These are phyloP conservation scores for Gloeophyllum trabeum DNA, from an alignment of 768 basidiomycete species.

Conservation along the genomic window DNA sequence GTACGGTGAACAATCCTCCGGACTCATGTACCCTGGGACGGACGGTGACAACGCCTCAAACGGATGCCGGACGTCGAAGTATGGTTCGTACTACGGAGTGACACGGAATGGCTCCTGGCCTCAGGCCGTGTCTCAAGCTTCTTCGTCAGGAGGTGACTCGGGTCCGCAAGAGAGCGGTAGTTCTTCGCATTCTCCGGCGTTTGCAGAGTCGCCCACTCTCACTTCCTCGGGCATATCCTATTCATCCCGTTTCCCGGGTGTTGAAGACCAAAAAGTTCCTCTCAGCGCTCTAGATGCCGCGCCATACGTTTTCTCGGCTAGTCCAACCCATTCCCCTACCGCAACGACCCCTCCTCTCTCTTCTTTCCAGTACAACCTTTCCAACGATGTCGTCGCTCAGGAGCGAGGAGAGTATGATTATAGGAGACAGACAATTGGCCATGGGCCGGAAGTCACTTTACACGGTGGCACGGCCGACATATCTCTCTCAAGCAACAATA, in stretches of 20 bases:
- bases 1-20: conserved; percentile 37
- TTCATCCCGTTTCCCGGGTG: conserved; percentile 26
- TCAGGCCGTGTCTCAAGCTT: conserved; percentile 14
- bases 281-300: conserved; percentile 39
- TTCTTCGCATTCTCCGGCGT: conserved; percentile 41
- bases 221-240: conserved; percentile 37
- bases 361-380: conserved; percentile 56
- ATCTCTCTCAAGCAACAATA: conserved; percentile 42
- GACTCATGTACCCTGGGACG: conserved; percentile 24
- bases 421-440: conserved; percentile 42
- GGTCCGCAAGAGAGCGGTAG: conserved; percentile 28
- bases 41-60: conserved; percentile 20
- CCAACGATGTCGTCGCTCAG: conserved; percentile 37
- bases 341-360: conserved; percentile 55
- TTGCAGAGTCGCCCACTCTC: conserved; percentile 46
- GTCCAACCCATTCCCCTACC: conserved; percentile 64
- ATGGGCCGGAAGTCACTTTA: conserved; percentile 51
- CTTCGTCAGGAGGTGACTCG: conserved; percentile 30
- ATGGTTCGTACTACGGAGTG: conserved; percentile 35
- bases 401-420: conserved; percentile 59
- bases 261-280: conserved; percentile 47
- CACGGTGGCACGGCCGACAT: conserved; percentile 70
- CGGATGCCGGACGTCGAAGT: conserved; percentile 34
- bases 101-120: conserved; percentile 20
- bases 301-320: conserved; percentile 50